These are phyloP conservation scores for Fusarium sulawesiense DNA, from an alignment of 2,329 filamentous ascomycete genomes.

Conservation along the genomic window DNA sequence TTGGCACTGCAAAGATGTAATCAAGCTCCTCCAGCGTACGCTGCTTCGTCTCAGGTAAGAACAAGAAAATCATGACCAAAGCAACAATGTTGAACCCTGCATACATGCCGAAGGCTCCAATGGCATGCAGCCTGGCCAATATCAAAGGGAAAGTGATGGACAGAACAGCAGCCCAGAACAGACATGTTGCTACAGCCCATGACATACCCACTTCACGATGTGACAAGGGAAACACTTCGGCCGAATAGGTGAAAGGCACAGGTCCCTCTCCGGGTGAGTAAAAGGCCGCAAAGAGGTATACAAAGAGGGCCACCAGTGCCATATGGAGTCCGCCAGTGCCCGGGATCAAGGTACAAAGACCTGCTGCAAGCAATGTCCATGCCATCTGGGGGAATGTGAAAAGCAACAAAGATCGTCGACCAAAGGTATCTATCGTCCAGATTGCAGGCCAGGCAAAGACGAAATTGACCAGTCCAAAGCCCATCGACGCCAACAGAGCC, in stretches of 20 bases:
- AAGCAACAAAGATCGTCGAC: constrained; percentile 62
- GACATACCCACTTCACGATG: constrained; percentile 79
- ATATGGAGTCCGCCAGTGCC: constrained; percentile 49
- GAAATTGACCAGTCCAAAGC: constrained; percentile 69
- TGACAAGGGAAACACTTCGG: constrained; percentile 76
- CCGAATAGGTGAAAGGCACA: constrained; percentile 75
- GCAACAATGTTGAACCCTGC: constrained; percentile 66
- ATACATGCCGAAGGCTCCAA: constrained; percentile 66
- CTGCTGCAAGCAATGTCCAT: constrained; percentile 54
- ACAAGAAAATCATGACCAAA: constrained; percentile 67
- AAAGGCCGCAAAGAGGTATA: constrained; percentile 66
- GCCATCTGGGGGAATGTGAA: constrained; percentile 59
- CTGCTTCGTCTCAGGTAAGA: constrained; percentile 70
- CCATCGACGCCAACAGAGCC: constrained; percentile 69
- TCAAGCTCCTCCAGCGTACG: constrained; percentile 67
- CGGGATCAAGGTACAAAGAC: constrained; percentile 65
- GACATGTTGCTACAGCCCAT: constrained; percentile 74
- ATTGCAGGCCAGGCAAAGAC: constrained; percentile 68
- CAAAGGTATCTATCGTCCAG: constrained; percentile 69
- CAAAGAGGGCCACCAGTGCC: constrained; percentile 65
- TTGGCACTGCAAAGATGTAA: constrained; percentile 70
- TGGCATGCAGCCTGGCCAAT: constrained; percentile 56
- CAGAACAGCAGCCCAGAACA: constrained; percentile 69
- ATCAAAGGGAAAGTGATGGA: constrained; percentile 73
- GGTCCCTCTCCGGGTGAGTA: constrained; percentile 69